Base-by-base conservation (phyloP, 1,284 basidiomycete genomes). In the Sanghuangporus baumii region DNA sequence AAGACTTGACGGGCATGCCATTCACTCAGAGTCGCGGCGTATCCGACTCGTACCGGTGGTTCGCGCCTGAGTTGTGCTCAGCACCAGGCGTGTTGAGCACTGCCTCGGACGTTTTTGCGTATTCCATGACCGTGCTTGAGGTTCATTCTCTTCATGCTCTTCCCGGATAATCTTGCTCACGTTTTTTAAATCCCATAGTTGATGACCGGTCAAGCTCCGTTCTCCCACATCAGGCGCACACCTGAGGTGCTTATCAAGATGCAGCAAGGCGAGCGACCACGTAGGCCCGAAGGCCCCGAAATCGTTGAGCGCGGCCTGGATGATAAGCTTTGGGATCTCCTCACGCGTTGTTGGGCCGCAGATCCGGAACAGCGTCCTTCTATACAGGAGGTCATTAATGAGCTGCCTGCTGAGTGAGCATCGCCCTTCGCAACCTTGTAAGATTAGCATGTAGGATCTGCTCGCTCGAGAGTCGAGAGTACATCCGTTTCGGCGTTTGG, bases 61-160 rank as follows among this genome's bases (percentile, higher is more conserved):
- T 82, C 61, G 82, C 83, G 34, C 83, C 83, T 1, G 83, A 85
- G 68, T 72, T 84, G n/a, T 82, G 79, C 66, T 71, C 75, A 59
- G 80, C 79, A 9, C 74, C 78, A 64, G 81, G 79, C 7, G 74
- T 75, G 6, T 69, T 84, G 23, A 82, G 80, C 0, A 72, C 73
- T 14, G 72, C 73, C 38, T 79, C 82, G 8, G 83, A 85, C 66
- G 74, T 84, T 12, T 84, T 83, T 64, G 76, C 82, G 12, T 79
- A 77, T 51, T 81, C 73, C 6, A 84, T 84, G 82, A 83, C 82
- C 6, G 74, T 81, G 38, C 71, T 84, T 20, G 82, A 84, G 76
- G 83, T 81, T 50, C 61, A 71, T 38, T 40, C 9, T 55, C 40
- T 57, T 16, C 11, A 31, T 56, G 6, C 37, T 48, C 55, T 2